A percentile compares a stretch with the other conserved stretches of the same genome.
Conservation (phyloP, 257 asterid species). For the Gentiana macrophylla region DNA sequence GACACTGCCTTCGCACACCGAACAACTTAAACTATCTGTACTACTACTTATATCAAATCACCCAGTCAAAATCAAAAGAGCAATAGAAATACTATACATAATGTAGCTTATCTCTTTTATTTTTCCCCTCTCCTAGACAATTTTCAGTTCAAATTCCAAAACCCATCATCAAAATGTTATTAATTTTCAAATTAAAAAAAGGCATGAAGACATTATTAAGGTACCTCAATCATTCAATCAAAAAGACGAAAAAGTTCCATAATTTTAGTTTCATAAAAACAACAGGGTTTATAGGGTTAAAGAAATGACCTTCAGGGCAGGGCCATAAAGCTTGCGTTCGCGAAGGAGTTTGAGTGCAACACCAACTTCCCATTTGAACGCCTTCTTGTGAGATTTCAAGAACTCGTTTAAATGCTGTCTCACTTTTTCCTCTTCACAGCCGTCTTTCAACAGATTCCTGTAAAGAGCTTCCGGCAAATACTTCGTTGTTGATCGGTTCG, state of each 20-base stretch:
- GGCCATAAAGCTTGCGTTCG: conserved; percentile 54
- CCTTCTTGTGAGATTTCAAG: conserved; percentile 53
- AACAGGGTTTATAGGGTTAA: not conserved
- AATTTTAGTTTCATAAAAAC: too few species aligned
- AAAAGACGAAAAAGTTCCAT: not conserved
- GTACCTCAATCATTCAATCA: not conserved
- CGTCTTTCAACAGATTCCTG: conserved; percentile 60
- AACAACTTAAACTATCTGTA: too few species aligned
- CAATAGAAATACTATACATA: too few species aligned
- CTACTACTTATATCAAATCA: too few species aligned
- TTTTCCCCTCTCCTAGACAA: not conserved
- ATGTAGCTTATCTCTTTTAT: too few species aligned
- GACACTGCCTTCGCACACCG: too few species aligned
- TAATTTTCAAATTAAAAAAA: too few species aligned
- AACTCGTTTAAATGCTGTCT: conserved; percentile 57
- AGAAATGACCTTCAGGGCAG: conserved; percentile 60
- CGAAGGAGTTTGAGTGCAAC: conserved; percentile 67
- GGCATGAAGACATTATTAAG: not conserved
- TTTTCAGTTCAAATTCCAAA: not conserved
- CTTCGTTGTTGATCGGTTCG: conserved; percentile 60
- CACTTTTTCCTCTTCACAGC: conserved; percentile 52
- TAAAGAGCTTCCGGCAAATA: conserved; percentile 77
- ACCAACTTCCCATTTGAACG: conserved; percentile 90
- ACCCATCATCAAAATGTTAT: not conserved
- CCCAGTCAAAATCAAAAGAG: too few species aligned